Percentiles rank a stretch among this genome's conserved stretches.
Evolutionary conservation across 2,329 filamentous ascomycete species (phyloP).

Genomic region (Verticillium nonalfalfae): DNA sequence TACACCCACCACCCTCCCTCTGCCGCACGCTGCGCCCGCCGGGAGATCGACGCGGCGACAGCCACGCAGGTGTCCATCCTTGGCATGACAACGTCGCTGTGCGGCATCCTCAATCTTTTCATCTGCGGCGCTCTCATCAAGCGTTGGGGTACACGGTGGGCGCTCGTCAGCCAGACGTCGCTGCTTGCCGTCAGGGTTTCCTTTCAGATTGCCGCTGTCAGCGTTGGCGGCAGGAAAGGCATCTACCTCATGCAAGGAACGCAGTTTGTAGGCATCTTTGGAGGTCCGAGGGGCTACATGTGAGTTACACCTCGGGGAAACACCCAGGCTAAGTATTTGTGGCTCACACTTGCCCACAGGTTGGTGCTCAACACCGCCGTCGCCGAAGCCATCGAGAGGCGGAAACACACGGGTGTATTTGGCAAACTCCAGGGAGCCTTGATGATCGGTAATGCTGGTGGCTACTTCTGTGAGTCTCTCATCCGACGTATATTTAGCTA

Average conservation of each 20-base stretch:
- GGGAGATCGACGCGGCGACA: constrained; percentile 58
- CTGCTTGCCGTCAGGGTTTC: constrained; percentile 58
- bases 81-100: constrained; percentile 61
- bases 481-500: too few relatives aligned
- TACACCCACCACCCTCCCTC: constrained; percentile 50
- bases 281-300: constrained; percentile 64
- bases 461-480: constrained; percentile 44
- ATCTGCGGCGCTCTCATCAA: constrained; percentile 63
- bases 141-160: constrained; percentile 54
- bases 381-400: constrained; percentile 55
- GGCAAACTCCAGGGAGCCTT: constrained; percentile 60
- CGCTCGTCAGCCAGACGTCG: constrained; percentile 56
- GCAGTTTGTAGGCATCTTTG: constrained; percentile 62
- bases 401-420: constrained; percentile 56
- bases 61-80: constrained; percentile 59
- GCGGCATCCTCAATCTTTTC: constrained; percentile 62
- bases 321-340: too few relatives aligned
- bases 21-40: constrained; percentile 47
- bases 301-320: constrained; percentile 12
- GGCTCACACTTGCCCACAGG: constrained; percentile 4
- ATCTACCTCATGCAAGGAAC: constrained; percentile 62
- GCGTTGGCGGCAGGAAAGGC: constrained; percentile 52
- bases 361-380: constrained; percentile 64
- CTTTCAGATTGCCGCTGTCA: constrained; percentile 59
- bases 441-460: constrained; percentile 60